These are phyloP conservation scores for Prunus mume DNA, from an alignment of 306 rosid genomes.

Conservation along the genomic window DNA sequence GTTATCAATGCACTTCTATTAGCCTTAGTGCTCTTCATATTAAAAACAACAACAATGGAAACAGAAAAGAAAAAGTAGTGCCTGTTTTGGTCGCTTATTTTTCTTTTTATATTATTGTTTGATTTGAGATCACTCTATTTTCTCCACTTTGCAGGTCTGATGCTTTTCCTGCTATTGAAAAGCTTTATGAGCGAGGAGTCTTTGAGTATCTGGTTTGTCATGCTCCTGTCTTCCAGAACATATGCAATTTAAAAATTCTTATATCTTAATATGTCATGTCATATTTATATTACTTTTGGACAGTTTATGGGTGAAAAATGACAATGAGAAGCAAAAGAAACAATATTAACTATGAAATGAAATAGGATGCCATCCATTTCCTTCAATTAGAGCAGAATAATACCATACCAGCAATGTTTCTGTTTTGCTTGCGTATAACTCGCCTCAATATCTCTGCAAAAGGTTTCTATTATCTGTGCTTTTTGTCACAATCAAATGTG, in stretches of 20 bases:
- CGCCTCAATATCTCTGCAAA: not conserved
- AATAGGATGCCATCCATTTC: not conserved
- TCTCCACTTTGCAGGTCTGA: slow-evolving; percentile 43
- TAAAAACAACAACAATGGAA: not conserved
- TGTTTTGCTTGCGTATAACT: not conserved
- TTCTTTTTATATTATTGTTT: not conserved
- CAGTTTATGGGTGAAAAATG: not conserved
- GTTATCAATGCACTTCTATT: not conserved
- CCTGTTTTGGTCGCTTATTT: not conserved
- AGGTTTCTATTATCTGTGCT: not conserved
- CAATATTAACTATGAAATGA: not conserved
- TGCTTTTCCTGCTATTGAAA: slow-evolving; percentile 41
- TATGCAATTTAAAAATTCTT: not conserved
- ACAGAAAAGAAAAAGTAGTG: not conserved
- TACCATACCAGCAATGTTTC: not conserved
- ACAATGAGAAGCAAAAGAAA: not conserved
- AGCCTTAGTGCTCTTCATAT: not conserved
- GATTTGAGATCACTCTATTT: not conserved
- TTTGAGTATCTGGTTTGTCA: slow-evolving; percentile 76
- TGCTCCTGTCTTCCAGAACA: slow-evolving; percentile 11
- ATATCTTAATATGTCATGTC: not conserved
- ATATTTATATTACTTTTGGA: not conserved
- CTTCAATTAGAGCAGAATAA: not conserved
- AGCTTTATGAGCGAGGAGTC: slow-evolving; percentile 69
- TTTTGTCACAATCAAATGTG: not conserved